phyloP scores from a whole-genome alignment of 148 eudicot genomes.

The Persicaria tinctoria region DNA sequence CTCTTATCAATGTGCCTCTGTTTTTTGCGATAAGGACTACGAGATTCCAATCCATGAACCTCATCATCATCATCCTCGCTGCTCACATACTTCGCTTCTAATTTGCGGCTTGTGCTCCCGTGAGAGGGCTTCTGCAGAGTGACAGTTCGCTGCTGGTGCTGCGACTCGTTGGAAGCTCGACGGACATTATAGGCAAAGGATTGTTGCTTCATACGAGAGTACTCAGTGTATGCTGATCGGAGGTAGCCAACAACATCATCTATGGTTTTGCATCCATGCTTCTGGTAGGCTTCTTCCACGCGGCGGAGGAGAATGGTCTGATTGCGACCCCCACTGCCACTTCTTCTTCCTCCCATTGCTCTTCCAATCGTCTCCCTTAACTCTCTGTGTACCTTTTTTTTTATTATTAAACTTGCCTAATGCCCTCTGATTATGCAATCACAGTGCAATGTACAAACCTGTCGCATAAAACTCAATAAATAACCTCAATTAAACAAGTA shows the following conservation, averaged over 20 bases:
- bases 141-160: slow-evolving; percentile 16
- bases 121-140: slow-evolving; percentile 17
- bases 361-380: not conserved
- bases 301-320: slow-evolving; percentile 11
- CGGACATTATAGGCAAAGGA: slow-evolving; percentile 8
- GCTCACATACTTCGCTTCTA: not conserved
- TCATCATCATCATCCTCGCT: slow-evolving; percentile 1
- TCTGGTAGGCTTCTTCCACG: slow-evolving; percentile 13
- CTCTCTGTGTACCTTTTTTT: not conserved
- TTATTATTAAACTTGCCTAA: not conserved
- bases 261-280: slow-evolving; percentile 10
- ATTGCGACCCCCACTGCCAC: slow-evolving; percentile 11
- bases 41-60: not conserved
- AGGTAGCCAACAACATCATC: slow-evolving; percentile 25
- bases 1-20: slow-evolving; percentile 18
- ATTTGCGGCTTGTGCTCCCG: not conserved
- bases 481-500: not conserved
- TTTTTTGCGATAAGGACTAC: slow-evolving; percentile 13
- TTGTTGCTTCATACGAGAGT: slow-evolving; percentile 16
- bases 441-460: not conserved
- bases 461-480: not conserved
- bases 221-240: slow-evolving; percentile 22
- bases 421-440: slow-evolving; percentile 1
- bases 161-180: slow-evolving; percentile 3
- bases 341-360: slow-evolving; percentile 10